Evolutionary conservation across 2,329 filamentous ascomycete genomes (phyloP).

Genomic region (Leptographium radiaticola): DNA sequence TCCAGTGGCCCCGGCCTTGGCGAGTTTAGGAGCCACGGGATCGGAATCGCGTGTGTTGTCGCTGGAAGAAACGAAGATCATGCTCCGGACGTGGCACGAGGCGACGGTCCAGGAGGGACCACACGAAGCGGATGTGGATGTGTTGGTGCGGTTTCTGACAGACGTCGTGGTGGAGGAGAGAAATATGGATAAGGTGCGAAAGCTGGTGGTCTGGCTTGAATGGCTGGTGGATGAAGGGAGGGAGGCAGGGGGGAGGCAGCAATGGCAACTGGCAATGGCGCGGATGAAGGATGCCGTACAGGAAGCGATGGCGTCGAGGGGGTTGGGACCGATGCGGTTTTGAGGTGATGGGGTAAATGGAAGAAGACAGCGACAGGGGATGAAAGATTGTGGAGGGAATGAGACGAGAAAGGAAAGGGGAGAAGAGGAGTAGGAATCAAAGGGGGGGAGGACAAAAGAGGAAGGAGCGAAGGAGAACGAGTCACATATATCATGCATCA

Average conservation of each 20-base stretch:
- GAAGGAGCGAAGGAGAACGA: neutral
- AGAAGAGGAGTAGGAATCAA: neutral
- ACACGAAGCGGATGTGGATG: constrained; percentile 62
- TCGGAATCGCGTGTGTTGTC: constrained; percentile 22
- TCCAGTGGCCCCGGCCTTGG: constrained; percentile 29
- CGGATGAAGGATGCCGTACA: constrained; percentile 38
- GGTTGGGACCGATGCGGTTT: constrained; percentile 41
- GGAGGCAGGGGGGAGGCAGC: neutral
- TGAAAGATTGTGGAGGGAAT: neutral
- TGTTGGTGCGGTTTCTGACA: constrained; percentile 59
- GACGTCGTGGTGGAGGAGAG: constrained; percentile 63
- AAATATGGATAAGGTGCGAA: constrained; percentile 79
- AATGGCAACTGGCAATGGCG: constrained; percentile 33
- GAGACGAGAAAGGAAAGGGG: neutral
- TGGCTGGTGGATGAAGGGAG: constrained; percentile 36
- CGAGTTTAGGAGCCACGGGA: constrained; percentile 31
- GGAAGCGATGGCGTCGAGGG: constrained; percentile 39
- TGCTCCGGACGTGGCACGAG: constrained; percentile 62
- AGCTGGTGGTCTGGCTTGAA: constrained; percentile 64
- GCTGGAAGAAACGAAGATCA: constrained; percentile 52
- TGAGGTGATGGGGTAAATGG: constrained; percentile 13
- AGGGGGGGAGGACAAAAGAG: neutral
- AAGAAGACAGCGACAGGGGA: neutral
- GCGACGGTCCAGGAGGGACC: constrained; percentile 64
- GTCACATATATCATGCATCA: neutral